These are phyloP conservation scores for Blepharisma stoltei DNA, from an alignment of 73 alveolate species.

Conservation along the genomic window DNA sequence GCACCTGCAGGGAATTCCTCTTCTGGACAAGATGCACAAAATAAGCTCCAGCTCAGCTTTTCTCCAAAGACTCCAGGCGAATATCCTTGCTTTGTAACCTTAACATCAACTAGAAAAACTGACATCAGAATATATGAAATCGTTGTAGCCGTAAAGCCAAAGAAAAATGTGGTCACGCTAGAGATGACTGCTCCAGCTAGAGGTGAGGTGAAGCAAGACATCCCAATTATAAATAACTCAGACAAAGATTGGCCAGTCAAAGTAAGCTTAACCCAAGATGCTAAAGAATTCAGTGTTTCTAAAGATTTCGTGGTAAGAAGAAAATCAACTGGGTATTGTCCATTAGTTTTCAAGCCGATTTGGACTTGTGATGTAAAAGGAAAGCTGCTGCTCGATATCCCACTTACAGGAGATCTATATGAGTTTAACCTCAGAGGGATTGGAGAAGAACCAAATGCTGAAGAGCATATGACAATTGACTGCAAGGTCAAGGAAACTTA, in stretches of 20 bases:
- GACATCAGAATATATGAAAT: conserved; percentile 95
- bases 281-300: conserved; percentile 52
- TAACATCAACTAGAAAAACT: conserved; percentile 70
- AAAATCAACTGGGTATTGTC: conserved; percentile 65
- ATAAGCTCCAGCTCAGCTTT: conserved; percentile 40
- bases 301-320: conserved; percentile 72
- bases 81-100: conserved; percentile 66
- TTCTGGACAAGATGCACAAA: not conserved
- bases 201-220: conserved; percentile 85
- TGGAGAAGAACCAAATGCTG: conserved; percentile 98
- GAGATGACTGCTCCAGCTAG: conserved; percentile 95
- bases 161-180: conserved; percentile 87
- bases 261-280: conserved; percentile 68
- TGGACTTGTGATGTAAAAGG: conserved; percentile 83
- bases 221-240: conserved; percentile 94
- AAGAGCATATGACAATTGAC: conserved; percentile 89
- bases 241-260: conserved; percentile 94
- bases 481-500: conserved; percentile 92
- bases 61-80: conserved; percentile 79
- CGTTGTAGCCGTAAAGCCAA: conserved; percentile 91
- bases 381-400: conserved; percentile 78
- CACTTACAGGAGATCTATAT: conserved; percentile 85
- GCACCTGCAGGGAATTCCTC: not conserved
- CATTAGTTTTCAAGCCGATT: conserved; percentile 86
- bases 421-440: conserved; percentile 93